Conservation (phyloP, 2,329 filamentous ascomycete genomes). For the Pseudogymnoascus pannorum region DNA sequence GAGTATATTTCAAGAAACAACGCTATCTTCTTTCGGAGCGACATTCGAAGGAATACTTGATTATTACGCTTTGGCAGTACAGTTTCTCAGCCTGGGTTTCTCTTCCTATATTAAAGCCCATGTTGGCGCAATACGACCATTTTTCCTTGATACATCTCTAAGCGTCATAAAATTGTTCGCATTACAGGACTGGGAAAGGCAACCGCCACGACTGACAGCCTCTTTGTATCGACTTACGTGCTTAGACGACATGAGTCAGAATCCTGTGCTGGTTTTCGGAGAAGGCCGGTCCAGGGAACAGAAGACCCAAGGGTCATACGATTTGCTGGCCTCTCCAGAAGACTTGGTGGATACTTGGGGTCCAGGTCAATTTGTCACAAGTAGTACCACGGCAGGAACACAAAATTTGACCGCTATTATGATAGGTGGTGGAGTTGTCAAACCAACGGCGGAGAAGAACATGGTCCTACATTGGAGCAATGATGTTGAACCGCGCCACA, state of each 20-base stretch:
- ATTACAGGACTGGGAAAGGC: not conserved
- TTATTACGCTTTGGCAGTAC: conserved; percentile 12
- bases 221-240: conserved; percentile 13
- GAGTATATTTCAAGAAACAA: too few species aligned
- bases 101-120: conserved; percentile 16
- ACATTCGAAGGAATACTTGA: not conserved
- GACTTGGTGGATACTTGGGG: conserved; percentile 20
- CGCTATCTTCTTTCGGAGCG: too few species aligned
- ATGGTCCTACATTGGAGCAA: conserved; percentile 12
- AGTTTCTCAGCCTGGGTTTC: conserved; percentile 12
- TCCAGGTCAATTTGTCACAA: conserved; percentile 13
- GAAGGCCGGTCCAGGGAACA: not conserved
- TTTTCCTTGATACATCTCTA: conserved; percentile 15
- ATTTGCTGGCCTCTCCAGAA: conserved; percentile 15
- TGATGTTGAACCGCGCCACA: conserved; percentile 11
- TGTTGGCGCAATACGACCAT: conserved; percentile 12
- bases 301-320: not conserved
- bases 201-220: not conserved
- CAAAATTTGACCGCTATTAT: not conserved
- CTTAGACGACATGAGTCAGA: conserved; percentile 14
- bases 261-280: conserved; percentile 13
- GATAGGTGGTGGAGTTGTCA: not conserved
- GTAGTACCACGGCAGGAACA: not conserved
- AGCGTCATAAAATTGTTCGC: conserved; percentile 8
- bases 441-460: not conserved